phyloP scores from a whole-genome alignment of 768 basidiomycete genomes.

The Solioccasus polychromus region DNA sequence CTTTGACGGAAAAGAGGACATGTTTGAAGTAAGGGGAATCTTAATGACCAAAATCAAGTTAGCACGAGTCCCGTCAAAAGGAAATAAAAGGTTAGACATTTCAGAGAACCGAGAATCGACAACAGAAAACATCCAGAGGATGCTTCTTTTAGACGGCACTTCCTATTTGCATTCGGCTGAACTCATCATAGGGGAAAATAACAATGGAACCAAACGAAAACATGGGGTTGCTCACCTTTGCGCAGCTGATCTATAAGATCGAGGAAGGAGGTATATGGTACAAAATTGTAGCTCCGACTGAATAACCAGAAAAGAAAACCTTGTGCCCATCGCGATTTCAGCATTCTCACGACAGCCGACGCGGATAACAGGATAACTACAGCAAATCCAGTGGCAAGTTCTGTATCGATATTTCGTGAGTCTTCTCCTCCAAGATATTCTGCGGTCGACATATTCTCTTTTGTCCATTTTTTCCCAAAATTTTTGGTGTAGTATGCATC shows the following conservation, averaged over 20 bases:
- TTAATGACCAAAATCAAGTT: conserved; percentile 2
- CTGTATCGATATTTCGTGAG: conserved; percentile 23
- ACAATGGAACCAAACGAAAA: background rate
- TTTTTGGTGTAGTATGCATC: conserved; percentile 9
- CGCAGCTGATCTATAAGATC: background rate
- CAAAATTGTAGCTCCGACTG: conserved; percentile 28
- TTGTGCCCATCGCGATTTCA: conserved; percentile 26
- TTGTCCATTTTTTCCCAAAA: conserved; percentile 11
- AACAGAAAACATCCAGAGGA: conserved; percentile 24
- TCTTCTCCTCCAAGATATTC: conserved; percentile 17
- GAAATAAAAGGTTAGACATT: background rate
- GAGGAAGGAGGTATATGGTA: conserved; percentile 4
- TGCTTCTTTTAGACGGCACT: conserved; percentile 34
- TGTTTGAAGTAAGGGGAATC: background rate
- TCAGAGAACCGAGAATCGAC: conserved; percentile 37
- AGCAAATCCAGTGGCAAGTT: conserved; percentile 22
- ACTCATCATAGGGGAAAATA: conserved; percentile 22
- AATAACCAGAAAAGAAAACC: conserved; percentile 28
- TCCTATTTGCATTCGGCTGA: conserved; percentile 36
- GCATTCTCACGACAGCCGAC: conserved; percentile 38
- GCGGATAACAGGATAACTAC: conserved; percentile 36
- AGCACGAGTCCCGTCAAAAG: background rate
- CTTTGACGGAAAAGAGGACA: too few species aligned
- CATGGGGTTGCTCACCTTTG: conserved; percentile 17
- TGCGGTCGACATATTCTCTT: background rate